A percentile compares a stretch with the other conserved stretches of the same genome.
Conservation (phyloP, 768 basidiomycete species). For the Phlebiopsis gigantea region DNA sequence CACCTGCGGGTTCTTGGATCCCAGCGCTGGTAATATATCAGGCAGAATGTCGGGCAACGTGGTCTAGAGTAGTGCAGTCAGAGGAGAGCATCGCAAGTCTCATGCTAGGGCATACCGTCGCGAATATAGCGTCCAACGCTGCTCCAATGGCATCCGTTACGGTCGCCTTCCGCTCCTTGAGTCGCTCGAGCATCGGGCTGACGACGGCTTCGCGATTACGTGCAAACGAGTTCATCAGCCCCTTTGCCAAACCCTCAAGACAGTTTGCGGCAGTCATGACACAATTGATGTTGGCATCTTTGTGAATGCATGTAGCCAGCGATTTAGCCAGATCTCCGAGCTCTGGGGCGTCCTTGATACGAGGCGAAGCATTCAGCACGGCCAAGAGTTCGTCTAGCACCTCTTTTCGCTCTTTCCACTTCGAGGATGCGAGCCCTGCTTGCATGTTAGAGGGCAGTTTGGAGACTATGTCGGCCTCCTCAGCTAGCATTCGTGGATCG, state of each 20-base stretch:
- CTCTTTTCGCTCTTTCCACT: constrained; percentile 98
- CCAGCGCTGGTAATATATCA: constrained; percentile 71
- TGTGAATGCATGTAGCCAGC: constrained; percentile 74
- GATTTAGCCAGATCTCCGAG: constrained; percentile 72
- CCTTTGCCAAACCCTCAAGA: constrained; percentile 82
- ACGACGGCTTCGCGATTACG: constrained; percentile 69
- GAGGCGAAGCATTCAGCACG: constrained; percentile 61
- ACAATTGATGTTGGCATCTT: constrained; percentile 93
- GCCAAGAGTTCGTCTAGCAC: constrained; percentile 78
- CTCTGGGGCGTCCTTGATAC: constrained; percentile 77
- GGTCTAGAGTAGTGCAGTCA: constrained; percentile 42
- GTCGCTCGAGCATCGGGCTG: constrained; percentile 73
- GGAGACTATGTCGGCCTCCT: constrained; percentile 72
- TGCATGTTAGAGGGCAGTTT: constrained; percentile 76
- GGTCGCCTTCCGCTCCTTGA: constrained; percentile 91
- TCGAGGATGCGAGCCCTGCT: constrained; percentile 74
- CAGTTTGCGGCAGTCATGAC: constrained; percentile 85
- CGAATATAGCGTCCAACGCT: constrained; percentile 85
- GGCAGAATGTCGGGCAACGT: constrained; percentile 76
- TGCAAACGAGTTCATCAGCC: constrained; percentile 68
- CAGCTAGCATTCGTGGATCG: constrained; percentile 77
- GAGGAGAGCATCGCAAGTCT: constrained; percentile 5
- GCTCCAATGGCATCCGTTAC: constrained; percentile 87
- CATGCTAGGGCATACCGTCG: constrained; percentile 49
- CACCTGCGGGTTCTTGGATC: constrained; percentile 94